Conservation (phyloP, 2,329 filamentous ascomycete species). For the Penicillium sp. region DNA sequence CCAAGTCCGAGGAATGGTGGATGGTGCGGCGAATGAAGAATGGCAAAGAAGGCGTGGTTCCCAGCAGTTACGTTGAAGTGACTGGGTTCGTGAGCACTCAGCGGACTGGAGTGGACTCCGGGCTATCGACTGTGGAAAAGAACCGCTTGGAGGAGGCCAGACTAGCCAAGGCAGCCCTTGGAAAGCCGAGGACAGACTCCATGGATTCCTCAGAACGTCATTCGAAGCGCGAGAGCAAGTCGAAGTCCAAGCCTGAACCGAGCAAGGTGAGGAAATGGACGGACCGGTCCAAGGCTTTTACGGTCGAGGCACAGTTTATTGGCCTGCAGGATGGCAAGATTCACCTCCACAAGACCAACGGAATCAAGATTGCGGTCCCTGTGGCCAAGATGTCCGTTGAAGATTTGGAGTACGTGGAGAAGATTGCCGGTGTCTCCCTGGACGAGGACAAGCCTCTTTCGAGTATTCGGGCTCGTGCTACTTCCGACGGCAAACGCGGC, state of each 20-base stretch:
- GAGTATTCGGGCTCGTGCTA: slow-evolving; percentile 58
- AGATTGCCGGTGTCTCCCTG: slow-evolving; percentile 78
- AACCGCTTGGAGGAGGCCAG: slow-evolving; percentile 76
- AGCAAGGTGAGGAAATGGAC: slow-evolving; percentile 89
- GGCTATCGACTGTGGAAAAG: slow-evolving; percentile 71
- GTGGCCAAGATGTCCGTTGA: slow-evolving; percentile 92
- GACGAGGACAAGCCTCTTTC: slow-evolving; percentile 91
- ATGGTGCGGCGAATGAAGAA: slow-evolving; percentile 87
- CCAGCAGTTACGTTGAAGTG: slow-evolving; percentile 92
- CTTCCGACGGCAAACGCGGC: slow-evolving; percentile 37
- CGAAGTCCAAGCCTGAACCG: slow-evolving; percentile 79
- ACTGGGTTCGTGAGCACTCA: slow-evolving; percentile 63
- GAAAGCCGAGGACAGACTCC: slow-evolving; percentile 57
- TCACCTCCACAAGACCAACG: slow-evolving; percentile 95
- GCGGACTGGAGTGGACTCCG: slow-evolving; percentile 56
- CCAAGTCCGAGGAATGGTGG: slow-evolving; percentile 97
- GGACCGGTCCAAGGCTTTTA: slow-evolving; percentile 92
- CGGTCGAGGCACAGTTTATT: slow-evolving; percentile 94
- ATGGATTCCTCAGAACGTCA: slow-evolving; percentile 65
- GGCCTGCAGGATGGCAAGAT: slow-evolving; percentile 94
- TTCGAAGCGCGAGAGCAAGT: slow-evolving; percentile 65
- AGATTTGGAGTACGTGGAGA: slow-evolving; percentile 93
- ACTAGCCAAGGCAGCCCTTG: slow-evolving; percentile 75
- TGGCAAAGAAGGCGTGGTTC: slow-evolving; percentile 91
- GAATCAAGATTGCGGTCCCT: slow-evolving; percentile 96